Conservation (phyloP, 352 stramenopile species). For the Lagenidium sp. region DNA sequence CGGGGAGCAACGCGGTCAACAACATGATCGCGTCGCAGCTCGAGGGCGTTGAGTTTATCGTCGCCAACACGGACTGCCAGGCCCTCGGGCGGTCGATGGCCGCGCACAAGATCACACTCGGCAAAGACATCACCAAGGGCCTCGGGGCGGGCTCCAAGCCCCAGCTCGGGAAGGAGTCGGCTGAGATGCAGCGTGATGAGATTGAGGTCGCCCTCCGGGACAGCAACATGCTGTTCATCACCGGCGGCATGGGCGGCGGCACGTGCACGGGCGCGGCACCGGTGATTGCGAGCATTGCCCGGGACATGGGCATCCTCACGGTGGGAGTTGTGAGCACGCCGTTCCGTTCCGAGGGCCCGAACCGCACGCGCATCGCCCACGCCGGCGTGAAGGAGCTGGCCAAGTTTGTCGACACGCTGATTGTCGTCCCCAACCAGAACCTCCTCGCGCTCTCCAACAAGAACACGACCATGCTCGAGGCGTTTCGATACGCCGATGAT, state of each 20-base stretch:
- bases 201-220: constrained; percentile 86
- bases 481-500: constrained; percentile 93
- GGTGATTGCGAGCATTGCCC: constrained; percentile 90
- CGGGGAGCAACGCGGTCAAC: constrained; percentile 84
- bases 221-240: constrained; percentile 96
- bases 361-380: constrained; percentile 90
- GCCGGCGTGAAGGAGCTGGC: constrained; percentile 88
- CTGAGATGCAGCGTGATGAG: constrained; percentile 83
- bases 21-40: constrained; percentile 87
- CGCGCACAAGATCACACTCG: constrained; percentile 74
- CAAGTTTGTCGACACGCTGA: constrained; percentile 93
- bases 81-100: constrained; percentile 69
- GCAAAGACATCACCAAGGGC: constrained; percentile 79
- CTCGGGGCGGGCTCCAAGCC: constrained; percentile 77
- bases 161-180: constrained; percentile 68
- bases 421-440: constrained; percentile 97
- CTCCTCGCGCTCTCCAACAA: constrained; percentile 89
- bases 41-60: constrained; percentile 92
- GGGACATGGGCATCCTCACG: constrained; percentile 90
- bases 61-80: constrained; percentile 95
- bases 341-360: constrained; percentile 93
- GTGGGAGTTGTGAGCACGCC: constrained; percentile 95
- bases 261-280: constrained; percentile 90
- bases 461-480: constrained; percentile 90
- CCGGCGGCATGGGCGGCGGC: constrained; percentile 91